Conservation (phyloP, 441 rosid genomes). For the Omphalea diandra region DNA sequence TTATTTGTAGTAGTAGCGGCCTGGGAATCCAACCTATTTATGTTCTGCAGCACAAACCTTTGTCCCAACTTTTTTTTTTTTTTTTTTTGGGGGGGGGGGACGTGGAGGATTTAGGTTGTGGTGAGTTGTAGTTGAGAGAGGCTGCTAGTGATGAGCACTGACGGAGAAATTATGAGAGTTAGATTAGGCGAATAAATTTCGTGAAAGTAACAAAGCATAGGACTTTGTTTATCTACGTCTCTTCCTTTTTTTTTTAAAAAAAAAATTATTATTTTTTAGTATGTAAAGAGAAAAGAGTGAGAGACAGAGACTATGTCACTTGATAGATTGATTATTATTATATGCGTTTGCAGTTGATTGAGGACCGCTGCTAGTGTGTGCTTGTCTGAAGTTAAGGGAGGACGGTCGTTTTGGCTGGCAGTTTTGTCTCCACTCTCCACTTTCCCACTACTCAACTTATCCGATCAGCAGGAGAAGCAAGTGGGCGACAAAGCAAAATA, state of each 20-base stretch:
- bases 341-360: too few relatives aligned
- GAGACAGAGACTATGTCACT: background rate
- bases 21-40: background rate
- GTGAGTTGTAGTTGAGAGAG: background rate
- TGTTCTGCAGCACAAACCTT: too few relatives aligned
- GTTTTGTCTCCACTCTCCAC: background rate
- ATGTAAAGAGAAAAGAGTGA: background rate
- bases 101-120: background rate
- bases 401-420: background rate
- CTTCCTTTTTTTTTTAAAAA: background rate
- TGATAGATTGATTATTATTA: background rate
- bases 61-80: too few relatives aligned
- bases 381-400: background rate
- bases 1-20: background rate
- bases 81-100: too few relatives aligned
- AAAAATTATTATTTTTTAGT: too few relatives aligned
- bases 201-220: constrained; percentile 6
- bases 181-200: too few relatives aligned
- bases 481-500: background rate
- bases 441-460: too few relatives aligned
- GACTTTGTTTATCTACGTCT: background rate
- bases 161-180: background rate
- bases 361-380: too few relatives aligned
- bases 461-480: too few relatives aligned
- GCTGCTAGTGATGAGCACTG: background rate